Conservation (phyloP, 495 filamentous ascomycete species). For the Penicillium desertorum region DNA sequence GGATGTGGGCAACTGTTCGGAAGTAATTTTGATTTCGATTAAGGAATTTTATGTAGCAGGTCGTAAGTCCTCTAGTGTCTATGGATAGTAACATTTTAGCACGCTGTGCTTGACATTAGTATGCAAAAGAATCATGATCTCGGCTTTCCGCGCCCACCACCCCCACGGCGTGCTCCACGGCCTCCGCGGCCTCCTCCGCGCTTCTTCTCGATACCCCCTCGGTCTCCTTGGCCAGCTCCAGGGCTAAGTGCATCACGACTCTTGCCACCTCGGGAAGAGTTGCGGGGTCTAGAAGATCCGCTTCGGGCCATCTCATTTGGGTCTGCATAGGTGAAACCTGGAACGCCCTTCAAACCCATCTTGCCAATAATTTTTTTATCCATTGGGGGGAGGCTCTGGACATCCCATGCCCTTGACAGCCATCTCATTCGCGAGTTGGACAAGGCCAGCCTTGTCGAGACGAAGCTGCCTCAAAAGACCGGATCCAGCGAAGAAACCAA, state of each 20-base stretch:
- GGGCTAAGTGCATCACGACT: constrained; percentile 34
- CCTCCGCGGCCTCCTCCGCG: constrained; percentile 25
- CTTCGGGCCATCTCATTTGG: constrained; percentile 19
- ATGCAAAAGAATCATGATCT: constrained; percentile 8
- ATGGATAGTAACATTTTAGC: not conserved
- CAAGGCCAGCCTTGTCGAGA: constrained; percentile 42
- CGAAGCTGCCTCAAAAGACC: constrained; percentile 40
- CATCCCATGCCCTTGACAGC: constrained; percentile 48
- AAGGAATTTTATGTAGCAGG: constrained; percentile 1
- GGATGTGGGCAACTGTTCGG: not conserved
- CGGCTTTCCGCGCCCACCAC: constrained; percentile 21
- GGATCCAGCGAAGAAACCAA: constrained; percentile 50
- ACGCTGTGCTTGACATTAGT: not conserved
- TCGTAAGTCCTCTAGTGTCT: constrained; percentile 10
- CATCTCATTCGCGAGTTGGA: constrained; percentile 45
- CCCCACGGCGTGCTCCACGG: constrained; percentile 17
- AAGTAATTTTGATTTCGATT: not conserved
- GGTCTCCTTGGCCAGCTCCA: constrained; percentile 30
- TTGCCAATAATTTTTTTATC: constrained; percentile 49
- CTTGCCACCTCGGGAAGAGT: constrained; percentile 20
- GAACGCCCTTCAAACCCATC: constrained; percentile 52
- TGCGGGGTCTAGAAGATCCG: constrained; percentile 16
- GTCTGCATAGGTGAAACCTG: constrained; percentile 42
- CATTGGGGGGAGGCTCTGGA: constrained; percentile 45
- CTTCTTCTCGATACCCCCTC: constrained; percentile 27